A percentile compares a stretch with the other conserved stretches of the same genome.
Conservation (phyloP, 306 rosid genomes). For the Pyrus betulifolia region DNA sequence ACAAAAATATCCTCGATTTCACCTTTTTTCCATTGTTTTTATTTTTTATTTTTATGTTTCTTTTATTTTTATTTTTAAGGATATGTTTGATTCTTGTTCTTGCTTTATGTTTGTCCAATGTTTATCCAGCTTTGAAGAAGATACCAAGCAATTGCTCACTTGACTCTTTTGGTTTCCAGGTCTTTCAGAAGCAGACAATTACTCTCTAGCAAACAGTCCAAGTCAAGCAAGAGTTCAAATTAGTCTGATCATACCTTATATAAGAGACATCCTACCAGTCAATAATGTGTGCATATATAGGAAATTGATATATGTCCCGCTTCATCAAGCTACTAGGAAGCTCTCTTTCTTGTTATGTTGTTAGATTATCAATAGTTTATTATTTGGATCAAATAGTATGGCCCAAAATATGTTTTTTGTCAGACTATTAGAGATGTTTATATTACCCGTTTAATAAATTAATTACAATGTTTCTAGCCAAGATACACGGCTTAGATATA, state of each 20-base stretch:
- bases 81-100: background rate
- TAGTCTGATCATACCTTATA: background rate
- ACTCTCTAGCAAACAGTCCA: background rate
- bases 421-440: too few species aligned
- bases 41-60: too few species aligned
- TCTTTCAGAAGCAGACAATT: conserved; percentile 9
- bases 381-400: background rate
- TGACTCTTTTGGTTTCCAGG: conserved; percentile 16
- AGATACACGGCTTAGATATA: background rate
- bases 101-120: background rate
- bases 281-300: too few species aligned
- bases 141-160: conserved; percentile 12
- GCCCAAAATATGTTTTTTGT: background rate
- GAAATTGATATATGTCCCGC: background rate
- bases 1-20: background rate
- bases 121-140: background rate
- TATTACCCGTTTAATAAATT: too few species aligned
- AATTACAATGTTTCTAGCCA: background rate
- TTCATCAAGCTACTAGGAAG: too few species aligned
- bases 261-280: background rate
- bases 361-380: background rate
- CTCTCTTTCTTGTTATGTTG: background rate
- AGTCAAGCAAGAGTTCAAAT: background rate
- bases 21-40: background rate
- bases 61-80: background rate